Evolutionary conservation across 345 rosid genomes (phyloP), one percentile per base, ranked within the genome.

Genomic region (Stellera chamaejasme): DNA sequence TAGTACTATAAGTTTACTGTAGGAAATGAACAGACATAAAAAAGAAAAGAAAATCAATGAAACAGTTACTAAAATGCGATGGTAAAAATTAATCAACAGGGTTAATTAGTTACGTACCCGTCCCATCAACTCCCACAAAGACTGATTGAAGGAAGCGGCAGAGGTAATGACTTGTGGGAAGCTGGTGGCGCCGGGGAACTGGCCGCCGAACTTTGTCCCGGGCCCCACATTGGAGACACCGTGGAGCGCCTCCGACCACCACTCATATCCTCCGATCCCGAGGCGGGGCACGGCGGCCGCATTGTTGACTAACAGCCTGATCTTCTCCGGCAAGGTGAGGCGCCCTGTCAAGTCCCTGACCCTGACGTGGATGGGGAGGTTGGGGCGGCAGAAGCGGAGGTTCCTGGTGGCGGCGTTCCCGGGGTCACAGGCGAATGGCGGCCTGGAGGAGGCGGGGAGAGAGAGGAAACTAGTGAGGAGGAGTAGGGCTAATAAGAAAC

Each of bases 231-330:
- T 70, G 16, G 99, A 79, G 41, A 93, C 82, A 0, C 99, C 99
- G 5, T 93, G 99, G 8, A 93, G 88, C 0, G 99, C 99, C 76
- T 89, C 99, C 0, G 94, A 82, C 99, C 99, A 93, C 99, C 99
- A 93, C 79, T 93, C 90, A 58, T 93, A 93, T 0, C 86, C 86
- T 25, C 75, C 87, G 49, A 93, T 77, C 26, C 96, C 97, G 6
- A 93, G 81, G 32, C 99, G 74, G 3, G 97, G 97, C 64, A 85
- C 85, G 0, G 71, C 79, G 0, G 76, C 72, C 0, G 99, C 99
- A 67, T 82, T 81, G 85, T 85, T 87, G n/a, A 81, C 99, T 2
- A 93, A 76, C 60, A 78, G 57, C 58, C 86, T 72, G 7, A 76
- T 72, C 73, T 93, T 93, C 78, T 93, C 99, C 26, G 71, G 79